phyloP scores from a whole-genome alignment of 225 moss, liverwort and hornwort species.

The Sphagnum tenellum region DNA sequence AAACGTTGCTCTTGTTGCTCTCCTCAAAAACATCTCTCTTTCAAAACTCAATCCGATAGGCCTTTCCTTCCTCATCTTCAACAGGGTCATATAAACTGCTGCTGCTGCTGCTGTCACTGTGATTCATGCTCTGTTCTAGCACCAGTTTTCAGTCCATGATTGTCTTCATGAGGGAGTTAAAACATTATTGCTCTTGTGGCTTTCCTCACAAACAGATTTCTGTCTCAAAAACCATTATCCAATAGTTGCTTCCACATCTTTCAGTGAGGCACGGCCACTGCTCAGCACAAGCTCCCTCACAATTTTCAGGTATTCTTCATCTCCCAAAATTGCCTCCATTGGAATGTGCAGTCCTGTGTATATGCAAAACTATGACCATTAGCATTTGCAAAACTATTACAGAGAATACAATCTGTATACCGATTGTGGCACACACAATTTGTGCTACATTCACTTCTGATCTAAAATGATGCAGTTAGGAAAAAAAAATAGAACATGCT shows the following conservation, averaged over 20 bases:
- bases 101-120: slow-evolving; percentile 5
- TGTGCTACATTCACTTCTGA: background rate
- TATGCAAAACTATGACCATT: background rate
- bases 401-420: background rate
- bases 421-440: background rate
- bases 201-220: slow-evolving; percentile 9
- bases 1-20: too few relatives aligned
- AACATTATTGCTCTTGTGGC: slow-evolving; percentile 17
- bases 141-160: slow-evolving; percentile 30
- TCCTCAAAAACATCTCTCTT: too few relatives aligned
- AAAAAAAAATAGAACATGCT: background rate
- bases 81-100: too few relatives aligned
- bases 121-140: slow-evolving; percentile 7
- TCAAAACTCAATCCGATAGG: too few relatives aligned
- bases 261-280: slow-evolving; percentile 38
- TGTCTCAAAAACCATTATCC: slow-evolving; percentile 6
- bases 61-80: too few relatives aligned
- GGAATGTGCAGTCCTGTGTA: slow-evolving; percentile 54
- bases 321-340: slow-evolving; percentile 52
- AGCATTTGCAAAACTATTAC: background rate
- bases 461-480: too few relatives aligned
- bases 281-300: slow-evolving; percentile 43
- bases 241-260: slow-evolving; percentile 13
- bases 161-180: slow-evolving; percentile 11
- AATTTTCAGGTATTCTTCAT: slow-evolving; percentile 37